Conservation (phyloP, 768 basidiomycete genomes). For the Boletus fagicola region DNA sequence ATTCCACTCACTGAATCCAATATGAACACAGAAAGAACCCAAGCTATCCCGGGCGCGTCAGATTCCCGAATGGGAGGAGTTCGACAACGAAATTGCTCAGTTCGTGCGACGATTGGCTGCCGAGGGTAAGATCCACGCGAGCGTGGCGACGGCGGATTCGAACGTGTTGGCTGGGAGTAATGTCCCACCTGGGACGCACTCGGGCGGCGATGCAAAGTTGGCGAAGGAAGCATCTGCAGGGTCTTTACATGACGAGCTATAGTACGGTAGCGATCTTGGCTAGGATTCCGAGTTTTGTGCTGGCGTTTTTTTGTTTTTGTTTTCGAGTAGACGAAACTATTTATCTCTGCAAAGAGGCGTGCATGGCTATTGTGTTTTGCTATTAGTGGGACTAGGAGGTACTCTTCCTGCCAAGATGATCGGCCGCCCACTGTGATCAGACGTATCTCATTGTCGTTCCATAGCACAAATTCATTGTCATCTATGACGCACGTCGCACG, state of each 20-base stretch:
- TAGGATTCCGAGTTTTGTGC: neutral
- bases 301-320: neutral
- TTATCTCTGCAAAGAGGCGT: neutral
- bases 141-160: conserved; percentile 64
- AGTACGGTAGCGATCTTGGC: neutral
- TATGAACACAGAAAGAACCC: conserved; percentile 79
- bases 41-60: conserved; percentile 90
- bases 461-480: neutral
- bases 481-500: too few species aligned
- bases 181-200: conserved; percentile 21
- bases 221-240: neutral
- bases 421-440: neutral
- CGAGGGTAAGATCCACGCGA: conserved; percentile 66
- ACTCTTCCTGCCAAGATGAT: neutral
- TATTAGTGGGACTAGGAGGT: neutral
- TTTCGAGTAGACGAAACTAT: neutral
- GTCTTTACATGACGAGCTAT: conserved; percentile 21
- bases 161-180: conserved; percentile 61
- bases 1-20: conserved; percentile 1
- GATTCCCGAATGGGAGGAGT: conserved; percentile 97
- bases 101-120: conserved; percentile 74
- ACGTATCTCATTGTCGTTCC: neutral
- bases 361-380: neutral
- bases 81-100: conserved; percentile 85
- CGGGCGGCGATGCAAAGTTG: neutral